Conservation (phyloP, 2,329 filamentous ascomycete species). For the Aspergillus aculeatinus region DNA sequence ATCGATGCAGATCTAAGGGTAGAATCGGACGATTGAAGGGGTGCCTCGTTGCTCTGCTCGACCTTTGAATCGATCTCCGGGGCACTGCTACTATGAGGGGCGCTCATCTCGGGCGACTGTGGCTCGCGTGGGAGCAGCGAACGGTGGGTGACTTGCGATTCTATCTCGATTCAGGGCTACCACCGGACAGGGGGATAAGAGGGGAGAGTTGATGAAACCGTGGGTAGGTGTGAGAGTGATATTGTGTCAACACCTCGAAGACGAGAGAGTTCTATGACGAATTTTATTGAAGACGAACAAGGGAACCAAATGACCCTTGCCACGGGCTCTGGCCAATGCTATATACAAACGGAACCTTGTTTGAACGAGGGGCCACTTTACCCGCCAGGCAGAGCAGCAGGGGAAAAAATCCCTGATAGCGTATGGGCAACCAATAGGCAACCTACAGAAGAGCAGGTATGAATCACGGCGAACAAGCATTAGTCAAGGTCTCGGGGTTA, state of each 20-base stretch:
- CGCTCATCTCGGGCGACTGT: slow-evolving; percentile 2
- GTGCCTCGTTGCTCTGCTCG: slow-evolving; percentile 5
- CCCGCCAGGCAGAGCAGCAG: neutral
- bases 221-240: neutral
- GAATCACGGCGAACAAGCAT: neutral
- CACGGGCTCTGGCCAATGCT: neutral
- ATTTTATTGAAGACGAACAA: too few relatives aligned
- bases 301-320: neutral
- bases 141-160: neutral
- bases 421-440: neutral
- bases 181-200: neutral
- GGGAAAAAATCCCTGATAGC: neutral
- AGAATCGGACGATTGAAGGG: slow-evolving; percentile 13
- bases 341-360: neutral
- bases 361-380: neutral
- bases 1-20: slow-evolving; percentile 14
- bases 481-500: neutral
- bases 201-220: neutral
- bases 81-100: slow-evolving; percentile 1
- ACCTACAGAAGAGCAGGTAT: neutral
- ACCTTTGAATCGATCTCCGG: slow-evolving; percentile 8
- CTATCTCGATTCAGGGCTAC: neutral
- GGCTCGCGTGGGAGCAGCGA: too few relatives aligned
- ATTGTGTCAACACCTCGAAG: neutral
- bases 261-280: too few relatives aligned